Conservation (phyloP, 1,139 yeast species). For the Pichia sp. region DNA sequence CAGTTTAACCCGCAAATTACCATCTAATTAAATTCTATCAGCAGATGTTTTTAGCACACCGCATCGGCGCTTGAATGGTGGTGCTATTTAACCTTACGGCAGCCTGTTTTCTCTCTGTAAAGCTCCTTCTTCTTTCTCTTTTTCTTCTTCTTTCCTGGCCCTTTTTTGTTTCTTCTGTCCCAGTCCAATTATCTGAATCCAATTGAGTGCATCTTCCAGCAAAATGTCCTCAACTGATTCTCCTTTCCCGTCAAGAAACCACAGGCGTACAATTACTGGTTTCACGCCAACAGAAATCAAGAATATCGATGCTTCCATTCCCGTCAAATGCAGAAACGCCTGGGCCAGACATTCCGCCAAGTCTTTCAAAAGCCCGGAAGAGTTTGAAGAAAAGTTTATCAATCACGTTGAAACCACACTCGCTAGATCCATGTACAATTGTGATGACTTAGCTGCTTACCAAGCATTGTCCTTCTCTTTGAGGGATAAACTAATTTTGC, state of each 20-base stretch:
- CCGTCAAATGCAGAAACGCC: slow-evolving; percentile 62
- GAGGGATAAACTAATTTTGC: slow-evolving; percentile 71
- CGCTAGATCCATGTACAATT: slow-evolving; percentile 85
- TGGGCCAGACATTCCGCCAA: slow-evolving; percentile 63
- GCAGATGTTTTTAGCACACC: no score
- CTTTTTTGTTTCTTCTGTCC: neutral
- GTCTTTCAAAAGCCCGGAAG: slow-evolving; percentile 45
- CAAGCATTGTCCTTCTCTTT: slow-evolving; percentile 79
- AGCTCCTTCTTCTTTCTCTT: slow-evolving; percentile 18
- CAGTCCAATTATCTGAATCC: neutral
- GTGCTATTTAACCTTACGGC: no score
- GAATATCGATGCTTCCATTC: slow-evolving; percentile 74
- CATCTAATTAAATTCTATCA: no score
- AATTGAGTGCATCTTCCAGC: no score
- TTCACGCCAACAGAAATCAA: slow-evolving; percentile 86
- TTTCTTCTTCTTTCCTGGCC: neutral
- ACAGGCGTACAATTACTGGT: slow-evolving; percentile 76
- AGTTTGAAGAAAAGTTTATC: slow-evolving; percentile 64
- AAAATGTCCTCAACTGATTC: slow-evolving; percentile 11
- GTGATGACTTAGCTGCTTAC: slow-evolving; percentile 88
- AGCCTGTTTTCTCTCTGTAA: no score
- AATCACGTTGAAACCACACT: slow-evolving; percentile 83
- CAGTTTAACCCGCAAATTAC: no score
- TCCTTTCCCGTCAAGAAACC: slow-evolving; percentile 12
- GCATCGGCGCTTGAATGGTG: no score